phyloP scores from a whole-genome alignment of 2,329 filamentous ascomycete species.

The Metarhizium brunneum region DNA sequence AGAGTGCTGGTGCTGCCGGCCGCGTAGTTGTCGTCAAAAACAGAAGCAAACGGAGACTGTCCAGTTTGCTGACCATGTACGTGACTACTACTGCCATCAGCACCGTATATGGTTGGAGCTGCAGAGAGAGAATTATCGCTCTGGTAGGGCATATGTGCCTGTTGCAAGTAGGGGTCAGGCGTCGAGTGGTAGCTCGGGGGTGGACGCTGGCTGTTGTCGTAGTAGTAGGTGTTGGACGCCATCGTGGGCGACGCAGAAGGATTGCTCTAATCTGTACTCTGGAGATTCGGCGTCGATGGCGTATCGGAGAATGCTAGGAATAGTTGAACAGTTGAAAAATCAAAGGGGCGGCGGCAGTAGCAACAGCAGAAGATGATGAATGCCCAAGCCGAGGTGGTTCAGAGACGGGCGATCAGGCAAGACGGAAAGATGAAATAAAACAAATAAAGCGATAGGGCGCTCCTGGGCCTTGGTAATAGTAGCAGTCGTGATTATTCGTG shows the following conservation, averaged over 20 bases:
- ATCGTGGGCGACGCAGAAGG: constrained; percentile 28
- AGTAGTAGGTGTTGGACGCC: constrained; percentile 61
- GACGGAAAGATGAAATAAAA: background rate
- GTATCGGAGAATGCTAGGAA: too few relatives aligned
- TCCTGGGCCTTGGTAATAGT: too few relatives aligned
- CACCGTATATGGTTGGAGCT: constrained; percentile 14
- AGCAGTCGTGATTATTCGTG: background rate
- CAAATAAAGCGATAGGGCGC: background rate
- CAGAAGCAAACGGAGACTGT: constrained; percentile 52
- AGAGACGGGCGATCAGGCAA: background rate
- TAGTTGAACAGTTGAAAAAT: too few relatives aligned
- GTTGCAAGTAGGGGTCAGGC: constrained; percentile 31
- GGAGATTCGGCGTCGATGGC: background rate
- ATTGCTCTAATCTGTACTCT: background rate
- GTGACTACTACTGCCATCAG: constrained; percentile 21
- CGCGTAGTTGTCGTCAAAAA: constrained; percentile 62
- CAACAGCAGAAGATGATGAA: background rate
- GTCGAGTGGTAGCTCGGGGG: constrained; percentile 30
- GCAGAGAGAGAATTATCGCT: constrained; percentile 14
- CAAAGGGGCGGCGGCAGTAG: background rate
- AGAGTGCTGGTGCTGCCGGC: constrained; percentile 35
- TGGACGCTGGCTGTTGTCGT: constrained; percentile 34
- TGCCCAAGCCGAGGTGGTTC: background rate
- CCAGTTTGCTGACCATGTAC: constrained; percentile 18
- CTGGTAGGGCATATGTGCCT: constrained; percentile 30